These are phyloP conservation scores for Bassia scoparia DNA, from an alignment of 148 eudicot species.

Conservation along the genomic window DNA sequence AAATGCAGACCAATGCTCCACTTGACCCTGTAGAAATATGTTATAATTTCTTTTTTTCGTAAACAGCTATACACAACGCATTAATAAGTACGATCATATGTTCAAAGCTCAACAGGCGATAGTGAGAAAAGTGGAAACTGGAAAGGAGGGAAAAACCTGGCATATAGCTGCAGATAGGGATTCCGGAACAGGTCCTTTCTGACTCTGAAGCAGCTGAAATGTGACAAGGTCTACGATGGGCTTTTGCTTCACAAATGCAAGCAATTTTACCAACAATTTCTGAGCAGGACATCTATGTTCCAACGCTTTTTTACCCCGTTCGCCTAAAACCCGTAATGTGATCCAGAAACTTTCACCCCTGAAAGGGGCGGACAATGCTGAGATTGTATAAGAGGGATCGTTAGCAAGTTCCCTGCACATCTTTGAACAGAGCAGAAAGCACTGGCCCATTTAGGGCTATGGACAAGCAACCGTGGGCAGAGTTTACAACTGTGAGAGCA, in stretches of 20 bases:
- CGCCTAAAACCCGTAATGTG: constrained; percentile 84
- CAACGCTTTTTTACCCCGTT: constrained; percentile 98
- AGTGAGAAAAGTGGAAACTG: constrained; percentile 6
- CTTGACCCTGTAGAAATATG: constrained; percentile 58
- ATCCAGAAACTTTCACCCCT: constrained; percentile 93
- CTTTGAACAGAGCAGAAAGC: constrained; percentile 2
- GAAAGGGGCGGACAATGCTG: constrained; percentile 99
- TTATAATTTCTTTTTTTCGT: constrained; percentile 20
- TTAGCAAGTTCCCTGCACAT: constrained; percentile 14
- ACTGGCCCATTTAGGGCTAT: not conserved
- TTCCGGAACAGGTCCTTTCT: constrained; percentile 42
- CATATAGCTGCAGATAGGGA: constrained; percentile 70
- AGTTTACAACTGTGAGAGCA: constrained; percentile 66
- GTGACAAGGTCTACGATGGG: constrained; percentile 86
- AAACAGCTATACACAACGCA: constrained; percentile 6
- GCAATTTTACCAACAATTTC: constrained; percentile 73
- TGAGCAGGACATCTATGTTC: constrained; percentile 80
- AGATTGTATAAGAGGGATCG: constrained; percentile 18
- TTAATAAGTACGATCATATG: too few species aligned
- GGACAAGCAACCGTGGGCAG: constrained; percentile 58
- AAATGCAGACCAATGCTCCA: constrained; percentile 89
- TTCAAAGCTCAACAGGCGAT: not conserved
- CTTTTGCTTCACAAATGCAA: constrained; percentile 64
- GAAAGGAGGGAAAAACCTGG: constrained; percentile 65
- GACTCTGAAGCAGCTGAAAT: constrained; percentile 57